Conservation (phyloP, 257 asterid genomes). For the Solanum peruvianum region DNA sequence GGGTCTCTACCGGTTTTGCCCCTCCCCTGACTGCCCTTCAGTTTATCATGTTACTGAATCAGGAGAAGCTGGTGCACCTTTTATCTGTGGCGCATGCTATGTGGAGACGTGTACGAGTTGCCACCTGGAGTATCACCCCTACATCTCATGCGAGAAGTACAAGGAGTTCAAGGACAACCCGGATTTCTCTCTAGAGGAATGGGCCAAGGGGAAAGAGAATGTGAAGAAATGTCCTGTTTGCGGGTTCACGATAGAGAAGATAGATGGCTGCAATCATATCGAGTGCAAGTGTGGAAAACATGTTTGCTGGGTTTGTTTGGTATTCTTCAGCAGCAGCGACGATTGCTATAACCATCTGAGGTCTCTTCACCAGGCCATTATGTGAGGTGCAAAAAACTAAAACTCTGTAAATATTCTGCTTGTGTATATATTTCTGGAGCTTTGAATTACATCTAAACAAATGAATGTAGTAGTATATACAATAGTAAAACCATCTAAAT, state of each 20-base stretch:
- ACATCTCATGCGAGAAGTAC: conserved; percentile 58
- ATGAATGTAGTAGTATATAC: neutral
- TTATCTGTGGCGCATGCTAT: conserved; percentile 63
- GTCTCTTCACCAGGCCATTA: conserved; percentile 38
- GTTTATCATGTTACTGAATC: conserved; percentile 45
- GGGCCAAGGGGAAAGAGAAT: conserved; percentile 59
- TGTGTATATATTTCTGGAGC: neutral
- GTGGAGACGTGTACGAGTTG: conserved; percentile 75
- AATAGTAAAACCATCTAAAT: neutral
- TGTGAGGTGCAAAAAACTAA: conserved; percentile 2
- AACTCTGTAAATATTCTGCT: neutral
- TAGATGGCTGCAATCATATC: conserved; percentile 84
- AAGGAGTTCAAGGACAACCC: conserved; percentile 65
- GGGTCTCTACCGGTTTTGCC: conserved; percentile 69
- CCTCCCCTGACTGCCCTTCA: conserved; percentile 90
- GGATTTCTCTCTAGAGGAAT: conserved; percentile 63
- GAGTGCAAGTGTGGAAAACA: conserved; percentile 76
- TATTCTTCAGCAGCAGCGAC: conserved; percentile 27
- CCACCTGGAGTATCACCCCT: conserved; percentile 77
- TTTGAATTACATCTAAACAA: neutral
- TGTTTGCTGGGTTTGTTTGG: conserved; percentile 83
- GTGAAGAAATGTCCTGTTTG: conserved; percentile 81
- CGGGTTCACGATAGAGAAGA: conserved; percentile 70
- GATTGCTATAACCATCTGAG: conserved; percentile 72
- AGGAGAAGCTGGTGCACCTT: conserved; percentile 12